Evolutionary conservation across 148 eudicot species (phyloP), one percentile per base, ranked within the genome.

Genomic region (Arctostaphylos glauca): DNA sequence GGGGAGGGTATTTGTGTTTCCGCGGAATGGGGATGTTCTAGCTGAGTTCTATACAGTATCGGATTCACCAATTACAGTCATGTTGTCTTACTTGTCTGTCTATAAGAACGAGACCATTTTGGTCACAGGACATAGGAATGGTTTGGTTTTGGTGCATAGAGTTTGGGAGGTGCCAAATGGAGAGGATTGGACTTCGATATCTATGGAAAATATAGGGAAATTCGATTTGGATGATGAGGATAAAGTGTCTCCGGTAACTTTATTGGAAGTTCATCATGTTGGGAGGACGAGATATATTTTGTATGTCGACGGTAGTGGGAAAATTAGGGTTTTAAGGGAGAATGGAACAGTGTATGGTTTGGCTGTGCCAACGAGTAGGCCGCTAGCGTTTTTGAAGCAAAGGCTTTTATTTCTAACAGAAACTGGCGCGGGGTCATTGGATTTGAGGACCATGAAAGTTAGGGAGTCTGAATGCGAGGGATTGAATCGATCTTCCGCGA

Each of bases 371-470:
- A 84, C 80, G 0, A 93, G 94, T 66, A 92, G 86, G 53, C 98
- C 99, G 5, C 82, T 97, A 6, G 96, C 87, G 5, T 97, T 97
- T 88, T 89, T 97, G 84, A 97, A 91, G 86, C 98, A 97, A 79
- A 86, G 94, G 82, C 92, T 97, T 50, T 55, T 97, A 89, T 97
- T 97, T 87, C 88, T 97, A 59, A 97, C 93, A 6, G 98, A 93
- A 73, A 93, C 87, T 41, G 99, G 99, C 5, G 99, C 97, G 0
- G 99, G 99, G 41, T 97, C 97, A 12, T 88, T 97, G 87, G 98
- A 97, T 88, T 90, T 97, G 85, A 90, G 98, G 87, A 94, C 93
- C 78, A 94, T 97, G 99, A 94, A 85, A 84, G 84, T 94, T 47
- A 87, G 89, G 81, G 98, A 93, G 86, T 78, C 95, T 23, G 91